phyloP scores from a whole-genome alignment of 2,329 filamentous ascomycete genomes.

The Epichloe amarillans region DNA sequence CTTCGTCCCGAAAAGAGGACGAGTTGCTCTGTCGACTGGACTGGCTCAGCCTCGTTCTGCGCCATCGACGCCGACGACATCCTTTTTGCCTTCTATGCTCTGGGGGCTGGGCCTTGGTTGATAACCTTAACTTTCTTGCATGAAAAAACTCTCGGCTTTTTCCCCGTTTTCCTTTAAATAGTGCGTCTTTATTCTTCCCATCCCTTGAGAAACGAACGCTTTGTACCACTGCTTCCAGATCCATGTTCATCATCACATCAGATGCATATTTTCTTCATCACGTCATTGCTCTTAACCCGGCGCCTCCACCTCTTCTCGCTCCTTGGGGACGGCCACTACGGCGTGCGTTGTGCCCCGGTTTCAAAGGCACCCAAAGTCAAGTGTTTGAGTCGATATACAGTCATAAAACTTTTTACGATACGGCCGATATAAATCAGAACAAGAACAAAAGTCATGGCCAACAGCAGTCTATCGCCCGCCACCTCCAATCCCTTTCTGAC shows the following conservation, averaged over 20 bases:
- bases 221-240: neutral
- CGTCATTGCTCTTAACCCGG: neutral
- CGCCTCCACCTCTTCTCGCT: neutral
- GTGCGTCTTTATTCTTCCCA: neutral
- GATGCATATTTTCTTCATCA: neutral
- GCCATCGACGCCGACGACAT: neutral
- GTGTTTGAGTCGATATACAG: too few species aligned
- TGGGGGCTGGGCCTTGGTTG: neutral
- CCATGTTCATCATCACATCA: neutral
- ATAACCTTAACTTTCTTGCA: neutral
- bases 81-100: neutral
- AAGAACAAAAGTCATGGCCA: neutral
- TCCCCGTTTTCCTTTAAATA: neutral
- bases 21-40: neutral
- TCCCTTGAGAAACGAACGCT: neutral
- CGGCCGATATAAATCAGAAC: too few species aligned
- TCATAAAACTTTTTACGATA: too few species aligned
- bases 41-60: neutral
- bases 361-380: too few species aligned
- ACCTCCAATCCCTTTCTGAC: slow-evolving; percentile 15
- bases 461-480: slow-evolving; percentile 1
- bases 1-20: neutral
- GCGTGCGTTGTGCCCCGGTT: too few species aligned
- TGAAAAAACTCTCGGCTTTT: neutral
- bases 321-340: too few species aligned